Conservation (phyloP, 1,139 yeast species). For the Kodamaea derodonti region DNA sequence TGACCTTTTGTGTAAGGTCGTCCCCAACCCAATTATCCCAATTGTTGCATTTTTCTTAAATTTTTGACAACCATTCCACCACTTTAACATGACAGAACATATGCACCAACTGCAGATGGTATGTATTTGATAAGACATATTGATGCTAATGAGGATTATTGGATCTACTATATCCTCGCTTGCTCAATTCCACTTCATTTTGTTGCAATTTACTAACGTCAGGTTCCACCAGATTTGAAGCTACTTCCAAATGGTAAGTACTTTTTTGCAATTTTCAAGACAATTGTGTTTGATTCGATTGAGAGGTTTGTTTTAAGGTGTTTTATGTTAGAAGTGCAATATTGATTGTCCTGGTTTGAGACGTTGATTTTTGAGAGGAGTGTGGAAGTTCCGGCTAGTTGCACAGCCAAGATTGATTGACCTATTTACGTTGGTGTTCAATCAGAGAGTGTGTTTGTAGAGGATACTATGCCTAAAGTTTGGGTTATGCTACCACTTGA, state of each 20-base stretch:
- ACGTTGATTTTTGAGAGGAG: no score
- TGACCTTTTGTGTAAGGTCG: background rate
- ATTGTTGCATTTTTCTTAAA: constrained; percentile 1
- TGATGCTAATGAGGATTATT: background rate
- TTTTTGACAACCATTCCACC: constrained; percentile 1
- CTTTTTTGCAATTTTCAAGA: no score
- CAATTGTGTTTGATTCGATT: no score
- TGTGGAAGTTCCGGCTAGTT: no score
- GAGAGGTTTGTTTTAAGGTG: no score
- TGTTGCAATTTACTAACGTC: background rate
- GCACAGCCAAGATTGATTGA: no score
- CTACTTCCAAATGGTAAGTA: constrained; percentile 2
- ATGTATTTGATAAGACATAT: background rate
- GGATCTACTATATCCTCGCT: background rate
- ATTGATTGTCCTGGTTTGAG: no score
- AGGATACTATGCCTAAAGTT: no score
- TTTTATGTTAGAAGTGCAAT: no score
- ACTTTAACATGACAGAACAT: background rate
- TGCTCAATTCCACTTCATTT: background rate
- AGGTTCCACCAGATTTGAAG: background rate
- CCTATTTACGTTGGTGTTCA: no score
- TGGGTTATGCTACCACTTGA: no score
- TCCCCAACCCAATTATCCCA: background rate
- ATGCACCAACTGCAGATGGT: background rate
- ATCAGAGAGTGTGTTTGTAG: no score